Percentiles rank a stretch among this genome's conserved stretches.
Conservation (phyloP, 148 eudicot genomes). For the Rhododendron ferrugineum region DNA sequence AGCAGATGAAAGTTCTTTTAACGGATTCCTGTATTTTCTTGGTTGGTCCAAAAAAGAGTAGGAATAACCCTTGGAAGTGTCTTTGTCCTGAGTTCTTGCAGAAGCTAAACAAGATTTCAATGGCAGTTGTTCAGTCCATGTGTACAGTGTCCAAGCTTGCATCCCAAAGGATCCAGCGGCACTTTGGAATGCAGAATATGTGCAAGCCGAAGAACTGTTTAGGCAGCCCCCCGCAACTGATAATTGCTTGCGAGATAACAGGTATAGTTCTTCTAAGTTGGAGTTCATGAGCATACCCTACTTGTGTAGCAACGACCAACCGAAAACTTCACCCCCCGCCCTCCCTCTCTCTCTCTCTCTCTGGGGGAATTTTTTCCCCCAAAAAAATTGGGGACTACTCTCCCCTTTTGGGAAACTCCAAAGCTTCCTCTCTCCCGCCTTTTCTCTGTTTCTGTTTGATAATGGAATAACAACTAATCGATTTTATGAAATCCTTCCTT, state of each 20-base stretch:
- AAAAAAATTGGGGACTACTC: not conserved
- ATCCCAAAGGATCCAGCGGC: conserved; percentile 89
- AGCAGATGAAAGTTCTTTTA: not conserved
- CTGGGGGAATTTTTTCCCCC: not conserved
- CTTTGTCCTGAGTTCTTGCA: conserved; percentile 26
- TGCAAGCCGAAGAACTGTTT: conserved; percentile 91
- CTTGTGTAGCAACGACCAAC: not conserved
- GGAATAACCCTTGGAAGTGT: not conserved
- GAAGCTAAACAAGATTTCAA: conserved; percentile 77
- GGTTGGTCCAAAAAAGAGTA: not conserved
- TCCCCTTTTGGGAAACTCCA: not conserved
- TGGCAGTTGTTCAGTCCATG: conserved; percentile 81
- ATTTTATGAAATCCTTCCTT: too few species aligned
- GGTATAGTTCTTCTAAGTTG: conserved; percentile 34
- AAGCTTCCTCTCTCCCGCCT: not conserved
- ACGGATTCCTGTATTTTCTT: not conserved
- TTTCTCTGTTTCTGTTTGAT: not conserved
- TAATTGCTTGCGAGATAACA: conserved; percentile 87
- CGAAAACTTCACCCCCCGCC: not conserved
- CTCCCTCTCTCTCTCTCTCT: not conserved
- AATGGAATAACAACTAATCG: too few species aligned
- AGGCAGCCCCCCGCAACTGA: conserved; percentile 58
- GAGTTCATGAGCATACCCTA: not conserved
- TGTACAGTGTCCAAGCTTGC: conserved; percentile 90
- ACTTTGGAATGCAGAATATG: conserved; percentile 91